A percentile compares a stretch with the other conserved stretches of the same genome.
phyloP scores from a whole-genome alignment of 805 yeast species.

The Clavispora phyllophila region DNA sequence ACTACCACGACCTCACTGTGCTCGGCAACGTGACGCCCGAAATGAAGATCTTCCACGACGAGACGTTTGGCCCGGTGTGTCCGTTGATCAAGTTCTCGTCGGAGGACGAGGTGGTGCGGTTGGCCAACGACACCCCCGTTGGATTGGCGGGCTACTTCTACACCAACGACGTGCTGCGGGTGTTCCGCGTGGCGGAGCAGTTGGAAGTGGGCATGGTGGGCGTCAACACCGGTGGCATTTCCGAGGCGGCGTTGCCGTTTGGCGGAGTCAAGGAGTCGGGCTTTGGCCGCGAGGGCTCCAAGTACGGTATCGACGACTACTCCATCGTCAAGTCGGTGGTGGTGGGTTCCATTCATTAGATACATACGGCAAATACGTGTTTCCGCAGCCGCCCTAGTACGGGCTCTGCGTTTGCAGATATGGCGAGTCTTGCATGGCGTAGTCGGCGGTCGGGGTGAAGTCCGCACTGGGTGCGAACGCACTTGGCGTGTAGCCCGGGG shows the following conservation, averaged over 20 bases:
- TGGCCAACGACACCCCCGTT: conserved; percentile 63
- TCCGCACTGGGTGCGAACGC: no score
- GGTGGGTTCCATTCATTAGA: conserved; percentile 26
- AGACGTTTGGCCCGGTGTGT: conserved; percentile 79
- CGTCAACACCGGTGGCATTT: conserved; percentile 67
- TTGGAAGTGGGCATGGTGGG: conserved; percentile 81
- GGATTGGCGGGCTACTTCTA: conserved; percentile 78
- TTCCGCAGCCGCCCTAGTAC: no score
- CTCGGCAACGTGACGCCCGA: conserved; percentile 52
- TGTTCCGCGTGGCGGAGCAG: conserved; percentile 59
- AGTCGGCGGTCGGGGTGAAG: no score
- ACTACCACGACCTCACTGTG: conserved; percentile 66
- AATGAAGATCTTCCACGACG: conserved; percentile 60
- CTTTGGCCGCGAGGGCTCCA: conserved; percentile 76
- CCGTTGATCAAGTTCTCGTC: conserved; percentile 60
- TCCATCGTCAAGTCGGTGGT: conserved; percentile 61
- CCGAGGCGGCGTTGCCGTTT: conserved; percentile 64
- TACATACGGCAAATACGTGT: no score
- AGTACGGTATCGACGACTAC: conserved; percentile 73
- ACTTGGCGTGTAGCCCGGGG: background rate
- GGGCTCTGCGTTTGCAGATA: conserved; percentile 1
- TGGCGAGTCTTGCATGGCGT: conserved; percentile 1
- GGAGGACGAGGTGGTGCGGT: conserved; percentile 57
- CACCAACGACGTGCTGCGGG: conserved; percentile 49
- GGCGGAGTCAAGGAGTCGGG: conserved; percentile 81